Base-by-base conservation (phyloP, 2,329 filamentous ascomycete genomes). In the Hymenoscyphus albidus region DNA sequence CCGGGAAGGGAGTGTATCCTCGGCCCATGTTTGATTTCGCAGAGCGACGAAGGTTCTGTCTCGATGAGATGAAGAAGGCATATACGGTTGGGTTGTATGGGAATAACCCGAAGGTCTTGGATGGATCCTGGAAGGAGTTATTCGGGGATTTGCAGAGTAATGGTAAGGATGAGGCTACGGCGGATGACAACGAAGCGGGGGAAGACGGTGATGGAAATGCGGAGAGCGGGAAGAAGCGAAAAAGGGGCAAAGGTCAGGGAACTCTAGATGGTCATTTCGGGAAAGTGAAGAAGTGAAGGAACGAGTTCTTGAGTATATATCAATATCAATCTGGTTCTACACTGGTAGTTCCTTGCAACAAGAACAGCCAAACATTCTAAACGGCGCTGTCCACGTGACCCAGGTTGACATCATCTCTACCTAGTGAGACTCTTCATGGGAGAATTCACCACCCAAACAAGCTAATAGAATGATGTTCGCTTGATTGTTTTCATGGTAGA, bases 41-140 rank as follows among this genome's bases (percentile, higher is more conserved):
- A 6, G 32, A 55, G 3, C 48, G 59, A 5, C 31, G 59, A 22
- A 40, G 14, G 16, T 39, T 56, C 22, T 62, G 61, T 32, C 61
- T 62, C 9, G 51, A 58, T 48, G 54, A n/a, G 32, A 62, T 62
- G 61, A 62, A 62, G 38, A 58, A 62, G 38, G 61, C 54, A 1
- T 58, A 62, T 18, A n/a, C 18, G 14, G 80, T 89, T 1, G 85
- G 85, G 0, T 71, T 93, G 31, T 82, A 88, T 70, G 90, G 90
- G 0, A 80, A 89, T 67, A 81, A 90, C 72, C 74, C 81, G 6
- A 81, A 78, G 69, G 87, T 90, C 1, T 72, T 86, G 58, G 82
- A 90, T 69, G 89, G 89, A 4, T 84, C 73, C 5, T 85, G 82
- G 82, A 79, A 77, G 57, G 73, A 77, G 38, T 66, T 82, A 51